These are phyloP conservation scores for Rubia tinctorum DNA, from an alignment of 305 asterid species.

Conservation along the genomic window DNA sequence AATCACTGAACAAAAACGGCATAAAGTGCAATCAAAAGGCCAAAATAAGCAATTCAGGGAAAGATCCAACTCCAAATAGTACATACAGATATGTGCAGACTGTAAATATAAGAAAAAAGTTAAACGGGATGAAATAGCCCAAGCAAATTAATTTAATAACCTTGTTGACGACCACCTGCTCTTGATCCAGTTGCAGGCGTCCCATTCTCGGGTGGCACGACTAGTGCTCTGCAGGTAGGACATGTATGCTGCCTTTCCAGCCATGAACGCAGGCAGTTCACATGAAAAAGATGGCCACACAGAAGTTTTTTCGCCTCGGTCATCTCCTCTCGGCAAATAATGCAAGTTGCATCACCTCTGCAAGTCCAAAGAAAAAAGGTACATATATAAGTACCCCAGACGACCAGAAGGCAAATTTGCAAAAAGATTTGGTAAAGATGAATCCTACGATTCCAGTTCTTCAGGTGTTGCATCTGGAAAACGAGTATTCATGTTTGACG, in stretches of 20 bases:
- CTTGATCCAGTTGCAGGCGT: conserved; percentile 44
- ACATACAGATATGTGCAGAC: neutral
- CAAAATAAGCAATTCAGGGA: neutral
- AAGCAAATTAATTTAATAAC: conserved; percentile 22
- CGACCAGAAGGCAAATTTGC: neutral
- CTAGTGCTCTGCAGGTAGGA: conserved; percentile 95
- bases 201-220: conserved; percentile 73
- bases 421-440: neutral
- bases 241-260: conserved; percentile 93
- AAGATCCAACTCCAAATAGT: neutral
- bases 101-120: neutral
- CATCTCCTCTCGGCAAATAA: conserved; percentile 99
- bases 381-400: neutral
- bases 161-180: conserved; percentile 54
- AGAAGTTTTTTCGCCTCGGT: conserved; percentile 78
- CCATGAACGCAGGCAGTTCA: conserved; percentile 97
- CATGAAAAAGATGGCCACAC: conserved; percentile 96
- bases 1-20: neutral
- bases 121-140: neutral
- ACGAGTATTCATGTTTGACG: conserved; percentile 92
- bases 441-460: conserved; percentile 67
- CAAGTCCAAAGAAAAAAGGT: conserved; percentile 13
- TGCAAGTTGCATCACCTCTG: conserved; percentile 92
- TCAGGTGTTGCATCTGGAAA: conserved; percentile 95
- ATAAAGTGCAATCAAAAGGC: neutral